Evolutionary conservation across 441 rosid genomes (phyloP).

Genomic region (Pelargonium fulgidum): DNA sequence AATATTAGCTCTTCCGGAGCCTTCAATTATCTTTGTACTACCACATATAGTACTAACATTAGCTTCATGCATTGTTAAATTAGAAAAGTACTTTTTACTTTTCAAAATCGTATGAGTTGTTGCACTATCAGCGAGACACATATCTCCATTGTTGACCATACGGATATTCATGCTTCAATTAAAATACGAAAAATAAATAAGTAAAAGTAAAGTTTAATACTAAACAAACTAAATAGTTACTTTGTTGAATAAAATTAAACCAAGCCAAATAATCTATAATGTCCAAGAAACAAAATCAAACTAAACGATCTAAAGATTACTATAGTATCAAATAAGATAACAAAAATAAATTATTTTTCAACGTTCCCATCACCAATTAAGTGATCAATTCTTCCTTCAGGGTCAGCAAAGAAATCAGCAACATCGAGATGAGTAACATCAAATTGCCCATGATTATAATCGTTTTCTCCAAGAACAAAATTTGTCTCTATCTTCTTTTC

Average conservation of each 20-base stretch:
- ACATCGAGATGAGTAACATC: neutral
- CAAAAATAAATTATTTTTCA: too few relatives aligned
- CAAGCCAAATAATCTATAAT: too few relatives aligned
- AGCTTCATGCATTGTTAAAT: neutral
- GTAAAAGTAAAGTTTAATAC: too few relatives aligned
- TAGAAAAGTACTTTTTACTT: neutral
- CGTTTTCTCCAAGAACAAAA: neutral
- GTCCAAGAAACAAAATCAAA: too few relatives aligned
- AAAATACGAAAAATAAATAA: too few relatives aligned
- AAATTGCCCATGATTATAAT: neutral
- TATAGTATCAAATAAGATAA: too few relatives aligned
- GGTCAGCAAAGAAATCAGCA: neutral
- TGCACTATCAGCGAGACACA: conserved; percentile 9
- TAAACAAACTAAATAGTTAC: too few relatives aligned
- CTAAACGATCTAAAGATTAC: too few relatives aligned
- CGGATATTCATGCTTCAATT: too few relatives aligned
- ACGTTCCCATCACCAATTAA: too few relatives aligned
- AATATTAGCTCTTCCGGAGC: conserved; percentile 3
- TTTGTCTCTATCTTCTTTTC: neutral
- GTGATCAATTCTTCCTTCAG: too few relatives aligned
- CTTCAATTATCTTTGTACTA: neutral
- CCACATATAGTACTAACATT: neutral
- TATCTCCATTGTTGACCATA: neutral
- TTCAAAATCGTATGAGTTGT: neutral
- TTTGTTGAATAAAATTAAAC: too few relatives aligned